Base-by-base conservation (phyloP, 2,329 filamentous ascomycete genomes). In the Basipetospora chlamydospora region DNA sequence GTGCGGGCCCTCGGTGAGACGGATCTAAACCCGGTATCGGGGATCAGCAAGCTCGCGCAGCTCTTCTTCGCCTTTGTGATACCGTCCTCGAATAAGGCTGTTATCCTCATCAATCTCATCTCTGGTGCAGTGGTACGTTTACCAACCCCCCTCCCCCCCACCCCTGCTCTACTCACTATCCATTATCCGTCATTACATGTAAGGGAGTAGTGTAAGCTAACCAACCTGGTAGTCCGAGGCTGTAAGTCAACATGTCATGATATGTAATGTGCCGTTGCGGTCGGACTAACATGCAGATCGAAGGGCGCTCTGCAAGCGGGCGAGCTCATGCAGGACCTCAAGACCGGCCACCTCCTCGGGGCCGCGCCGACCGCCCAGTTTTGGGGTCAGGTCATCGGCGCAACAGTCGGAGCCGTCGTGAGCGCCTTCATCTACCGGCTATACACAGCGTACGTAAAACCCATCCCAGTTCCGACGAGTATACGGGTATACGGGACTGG, bases 281-380 rank as follows among this genome's bases (percentile, higher is more conserved):
- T 13, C 15, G 34, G 12, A 20, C 41, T 45, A 32, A 44, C 11
- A 5, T 31, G 33, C n/a, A 4, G 17, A n/a, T 30, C 26, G 16
- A 26, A 64, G 58, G 66, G 90, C 5, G 90, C 90, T 3, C 65
- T 96, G 4, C 90, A 98, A 61, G 88, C 90, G 3, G 90, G 90
- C 7, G 90, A 98, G 55, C 73, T 98, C 38, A 83, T 98, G 71
- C 90, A 98, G 54, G 90, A 98, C 53, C 70, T 98, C 21, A 98
- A 98, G 56, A 95, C 90, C 0, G 90, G 90, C 0, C 87, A 98
- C 55, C 63, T 98, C 0, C 70, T 98, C 1, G 87, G 88, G 9
- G 90, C 90, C 1, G 82, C 85, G 3, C 90, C 90, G 0, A 90
- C 82, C 47, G 90, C 90, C 0, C 90, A 98, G 50, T 98, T 98